Base-by-base conservation (phyloP, 495 filamentous ascomycete genomes). In the Penicillium canariense region DNA sequence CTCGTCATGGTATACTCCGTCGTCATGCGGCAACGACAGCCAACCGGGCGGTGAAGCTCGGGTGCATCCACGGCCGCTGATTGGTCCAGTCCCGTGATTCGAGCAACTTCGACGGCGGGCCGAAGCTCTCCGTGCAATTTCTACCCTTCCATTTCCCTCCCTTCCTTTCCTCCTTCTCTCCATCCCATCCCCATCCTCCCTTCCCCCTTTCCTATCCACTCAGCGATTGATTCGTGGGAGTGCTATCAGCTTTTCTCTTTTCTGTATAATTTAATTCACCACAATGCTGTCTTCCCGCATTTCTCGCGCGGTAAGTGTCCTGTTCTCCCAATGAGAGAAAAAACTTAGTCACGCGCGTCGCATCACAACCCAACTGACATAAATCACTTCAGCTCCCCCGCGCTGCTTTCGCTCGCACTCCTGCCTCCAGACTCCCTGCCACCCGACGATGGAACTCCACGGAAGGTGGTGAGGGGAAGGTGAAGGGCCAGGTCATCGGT, bases 401-500 rank as follows among this genome's bases (percentile, higher is more conserved):
- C 68, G 57, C 72, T 63, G 65, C 70, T 58, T 72, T 84, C 63
- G 67, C 75, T 61, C 78, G 76, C 65, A 59, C 77, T 40, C 78
- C 82, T 70, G 74, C 74, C 56, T 68, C 76, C 71, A 77, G 80
- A 73, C 65, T 81, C 52, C 77, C 85, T 66, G 66, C 86, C 72
- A 82, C 85, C 80, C 75, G 81, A 73, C 72, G 88, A 77, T 90
- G 85, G 77, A 89, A 96, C 74, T 89, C 88, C 48, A 91, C 91
- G 50, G 87, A 88, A 59, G 85, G 81, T 65, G 87, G 82, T 60
- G 89, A 93, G 68, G 43, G 43, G 69, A 91, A 91, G 79, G 88
- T 97, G 50, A 90, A 94, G 80, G 95, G 95, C 67, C 77, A 87
- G 70, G 94, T 98, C 71, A 97, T 98, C 62, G 94, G 94, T 83